phyloP scores from a whole-genome alignment of 768 basidiomycete species.

The Punctularia strigosozonata region DNA sequence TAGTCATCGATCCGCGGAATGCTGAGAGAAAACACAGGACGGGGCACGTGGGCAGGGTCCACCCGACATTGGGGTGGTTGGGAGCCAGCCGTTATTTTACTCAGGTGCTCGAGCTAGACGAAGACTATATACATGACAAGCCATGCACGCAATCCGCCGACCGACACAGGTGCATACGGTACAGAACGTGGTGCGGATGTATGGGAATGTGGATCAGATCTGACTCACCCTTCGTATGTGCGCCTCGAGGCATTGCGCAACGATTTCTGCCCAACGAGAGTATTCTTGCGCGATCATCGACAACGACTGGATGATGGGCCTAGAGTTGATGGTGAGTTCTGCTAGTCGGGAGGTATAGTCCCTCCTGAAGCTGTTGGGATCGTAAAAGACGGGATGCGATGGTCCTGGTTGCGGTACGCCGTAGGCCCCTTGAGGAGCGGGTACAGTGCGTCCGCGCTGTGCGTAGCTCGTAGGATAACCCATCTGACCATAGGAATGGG shows the following conservation, averaged over 20 bases:
- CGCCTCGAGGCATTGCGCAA: constrained; percentile 71
- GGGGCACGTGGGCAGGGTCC: constrained; percentile 2
- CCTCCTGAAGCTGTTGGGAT: constrained; percentile 65
- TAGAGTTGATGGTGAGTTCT: constrained; percentile 87
- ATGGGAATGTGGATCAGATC: constrained; percentile 9
- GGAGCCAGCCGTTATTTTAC: constrained; percentile 22
- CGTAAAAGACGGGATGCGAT: constrained; percentile 34
- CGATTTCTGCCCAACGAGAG: constrained; percentile 63
- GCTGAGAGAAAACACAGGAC: constrained; percentile 15
- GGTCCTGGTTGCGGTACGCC: constrained; percentile 38
- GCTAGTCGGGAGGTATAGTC: constrained; percentile 66
- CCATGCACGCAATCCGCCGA: neutral
- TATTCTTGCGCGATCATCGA: constrained; percentile 91
- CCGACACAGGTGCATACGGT: neutral
- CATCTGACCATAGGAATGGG: constrained; percentile 44
- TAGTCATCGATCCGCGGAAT: constrained; percentile 55
- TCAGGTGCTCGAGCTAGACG: constrained; percentile 27
- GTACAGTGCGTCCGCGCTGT: constrained; percentile 23
- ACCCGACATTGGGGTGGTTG: neutral
- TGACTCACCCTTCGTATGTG: constrained; percentile 83
- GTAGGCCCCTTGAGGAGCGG: constrained; percentile 17
- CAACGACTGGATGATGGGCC: constrained; percentile 84
- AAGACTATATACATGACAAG: constrained; percentile 31
- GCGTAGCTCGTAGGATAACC: constrained; percentile 39
- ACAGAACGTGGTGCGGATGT: neutral